Base-by-base conservation (phyloP, 169 alveolate genomes). In the Plasmodium vivax region DNA sequence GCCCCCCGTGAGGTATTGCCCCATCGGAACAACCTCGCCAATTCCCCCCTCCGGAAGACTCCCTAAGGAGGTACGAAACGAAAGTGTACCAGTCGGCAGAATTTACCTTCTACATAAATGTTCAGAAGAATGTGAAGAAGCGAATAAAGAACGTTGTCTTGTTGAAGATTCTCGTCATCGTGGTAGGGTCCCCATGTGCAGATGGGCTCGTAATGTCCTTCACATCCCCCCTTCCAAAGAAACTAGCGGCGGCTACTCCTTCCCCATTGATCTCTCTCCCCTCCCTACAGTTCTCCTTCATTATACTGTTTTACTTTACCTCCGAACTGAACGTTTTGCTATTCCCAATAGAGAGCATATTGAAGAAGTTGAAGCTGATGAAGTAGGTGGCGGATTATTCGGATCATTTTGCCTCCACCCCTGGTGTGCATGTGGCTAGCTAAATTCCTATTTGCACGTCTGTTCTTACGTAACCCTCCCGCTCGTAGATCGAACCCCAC, bases 311-410 rank as follows among this genome's bases (percentile, higher is more conserved):
- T 58, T 87, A 87, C 71, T 87, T 87, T 54, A 56, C 93, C 23
- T 54, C 62, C 47, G 93, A 87, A 56, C 32, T 87, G 38, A 87
- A 87, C 47, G 34, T 87, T 23, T 34, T 87, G 68, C 32, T 87
- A 30, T 87, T 87, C 12, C 93, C 93, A 41, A 87, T 87, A 14
- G 93, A 87, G 38, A 77, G 93, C 45, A 87, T 87, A 75, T 77
- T 87, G 80, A 87, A 87, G 81, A 87, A 87, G 56, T 45, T 87
- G 38, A 87, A 87, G 71, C 93, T 87, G 27, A 87, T 87, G 93
- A 87, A 87, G 93, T 87, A 75, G 32, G 84, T 12, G 3, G 51
- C 45, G 41, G 38, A 1, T 23, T 23, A 9, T 36, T 68, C 1
- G n/a, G 12, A 68, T 68, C 12, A 68, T 41, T 23, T 51, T 51